These are phyloP conservation scores for Psilocybe mexicana DNA, from an alignment of 1,284 basidiomycete genomes.

Conservation along the genomic window DNA sequence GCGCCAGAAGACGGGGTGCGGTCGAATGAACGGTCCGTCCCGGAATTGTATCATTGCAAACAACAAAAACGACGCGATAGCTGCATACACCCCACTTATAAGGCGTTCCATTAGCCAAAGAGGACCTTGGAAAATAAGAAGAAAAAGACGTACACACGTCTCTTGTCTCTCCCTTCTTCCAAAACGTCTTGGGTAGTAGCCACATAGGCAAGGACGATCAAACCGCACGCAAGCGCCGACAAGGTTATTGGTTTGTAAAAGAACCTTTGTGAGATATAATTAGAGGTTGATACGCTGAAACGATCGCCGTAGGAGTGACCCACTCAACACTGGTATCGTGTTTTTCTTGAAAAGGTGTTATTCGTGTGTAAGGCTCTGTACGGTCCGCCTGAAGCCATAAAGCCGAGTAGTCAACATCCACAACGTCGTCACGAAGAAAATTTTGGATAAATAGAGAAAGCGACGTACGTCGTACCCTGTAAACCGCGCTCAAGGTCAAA, in stretches of 20 bases:
- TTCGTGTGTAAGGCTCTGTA: constrained; percentile 77
- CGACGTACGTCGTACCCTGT: constrained; percentile 51
- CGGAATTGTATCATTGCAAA: constrained; percentile 87
- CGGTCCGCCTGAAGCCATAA: constrained; percentile 62
- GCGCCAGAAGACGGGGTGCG: constrained; percentile 78
- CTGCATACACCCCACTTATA: constrained; percentile 68
- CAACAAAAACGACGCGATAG: constrained; percentile 65
- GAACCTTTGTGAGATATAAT: constrained; percentile 49
- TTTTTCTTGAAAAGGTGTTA: constrained; percentile 78
- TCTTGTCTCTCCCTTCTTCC: constrained; percentile 76
- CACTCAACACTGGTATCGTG: constrained; percentile 81
- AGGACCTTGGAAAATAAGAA: background rate
- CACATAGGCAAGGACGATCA: constrained; percentile 72
- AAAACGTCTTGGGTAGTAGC: constrained; percentile 78
- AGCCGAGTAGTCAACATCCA: constrained; percentile 9
- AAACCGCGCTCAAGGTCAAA: constrained; percentile 15
- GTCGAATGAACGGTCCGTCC: constrained; percentile 78
- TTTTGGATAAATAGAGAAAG: constrained; percentile 16
- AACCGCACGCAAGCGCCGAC: constrained; percentile 63
- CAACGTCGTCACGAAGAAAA: constrained; percentile 19
- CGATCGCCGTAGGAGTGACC: constrained; percentile 28
- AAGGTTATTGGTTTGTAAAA: constrained; percentile 82
- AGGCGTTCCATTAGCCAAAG: constrained; percentile 7
- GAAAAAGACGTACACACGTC: constrained; percentile 60
- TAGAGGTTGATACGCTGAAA: constrained; percentile 6